Conservation (phyloP, 805 yeast species). For the Candida rishiriensis region DNA sequence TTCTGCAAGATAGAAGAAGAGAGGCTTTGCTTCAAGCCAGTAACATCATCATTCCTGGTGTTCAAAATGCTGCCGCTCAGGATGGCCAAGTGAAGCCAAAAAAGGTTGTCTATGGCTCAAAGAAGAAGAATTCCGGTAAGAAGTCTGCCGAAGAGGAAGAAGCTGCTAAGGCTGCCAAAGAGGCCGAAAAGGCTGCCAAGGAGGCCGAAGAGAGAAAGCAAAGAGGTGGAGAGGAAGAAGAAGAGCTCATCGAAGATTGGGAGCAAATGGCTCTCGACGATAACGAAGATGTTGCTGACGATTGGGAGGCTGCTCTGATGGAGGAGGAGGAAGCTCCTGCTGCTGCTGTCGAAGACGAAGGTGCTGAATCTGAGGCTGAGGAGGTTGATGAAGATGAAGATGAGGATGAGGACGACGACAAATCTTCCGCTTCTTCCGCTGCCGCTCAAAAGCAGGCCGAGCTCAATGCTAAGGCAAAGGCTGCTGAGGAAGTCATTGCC, state of each 20-base stretch:
- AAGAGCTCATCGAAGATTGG: constrained; percentile 79
- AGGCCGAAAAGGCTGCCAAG: constrained; percentile 22
- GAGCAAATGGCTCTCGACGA: constrained; percentile 64
- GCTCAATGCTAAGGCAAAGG: constrained; percentile 20
- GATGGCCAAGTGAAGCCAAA: constrained; percentile 42
- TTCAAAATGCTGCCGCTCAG: constrained; percentile 31
- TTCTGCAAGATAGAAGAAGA: constrained; percentile 81
- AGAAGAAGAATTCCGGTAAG: constrained; percentile 46
- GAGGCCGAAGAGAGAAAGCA: constrained; percentile 18
- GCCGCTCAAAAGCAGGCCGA: background rate
- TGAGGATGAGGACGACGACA: constrained; percentile 22
- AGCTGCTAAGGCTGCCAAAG: constrained; percentile 11
- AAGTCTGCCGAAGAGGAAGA: constrained; percentile 14
- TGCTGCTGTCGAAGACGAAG: constrained; percentile 28
- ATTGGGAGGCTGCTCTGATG: constrained; percentile 42
- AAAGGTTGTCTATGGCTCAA: constrained; percentile 67
- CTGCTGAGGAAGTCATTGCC: constrained; percentile 2
- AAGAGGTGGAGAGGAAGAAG: constrained; percentile 37
- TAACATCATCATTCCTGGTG: constrained; percentile 70
- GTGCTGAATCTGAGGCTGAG: constrained; percentile 28
- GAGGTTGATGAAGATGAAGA: constrained; percentile 29
- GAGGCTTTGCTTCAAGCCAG: constrained; percentile 75
- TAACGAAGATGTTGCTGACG: constrained; percentile 42
- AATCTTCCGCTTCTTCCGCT: constrained; percentile 17
- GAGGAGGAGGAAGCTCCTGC: constrained; percentile 31